Evolutionary conservation across 805 yeast species (phyloP).

Genomic region (Barnettozyma californica): DNA sequence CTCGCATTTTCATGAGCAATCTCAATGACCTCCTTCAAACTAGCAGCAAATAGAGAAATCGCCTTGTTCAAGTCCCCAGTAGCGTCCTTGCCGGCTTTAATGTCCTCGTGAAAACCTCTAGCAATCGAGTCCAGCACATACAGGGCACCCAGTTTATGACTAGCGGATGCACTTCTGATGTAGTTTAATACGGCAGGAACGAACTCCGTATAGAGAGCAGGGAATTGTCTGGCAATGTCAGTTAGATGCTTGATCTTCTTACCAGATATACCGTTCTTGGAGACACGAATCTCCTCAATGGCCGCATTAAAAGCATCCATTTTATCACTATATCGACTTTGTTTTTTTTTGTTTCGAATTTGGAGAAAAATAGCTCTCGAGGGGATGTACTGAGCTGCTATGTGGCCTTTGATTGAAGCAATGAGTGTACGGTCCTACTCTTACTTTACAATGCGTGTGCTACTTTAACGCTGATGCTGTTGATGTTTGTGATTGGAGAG

Average conservation of each 20-base stretch:
- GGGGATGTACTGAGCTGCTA: neutral
- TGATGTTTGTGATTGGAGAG: neutral
- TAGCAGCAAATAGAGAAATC: constrained; percentile 60
- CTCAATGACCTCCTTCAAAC: constrained; percentile 58
- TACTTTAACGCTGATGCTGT: neutral
- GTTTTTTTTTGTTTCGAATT: neutral
- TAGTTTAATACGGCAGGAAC: constrained; percentile 56
- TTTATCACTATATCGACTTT: neutral
- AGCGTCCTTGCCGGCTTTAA: constrained; percentile 47
- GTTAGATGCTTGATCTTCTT: constrained; percentile 86
- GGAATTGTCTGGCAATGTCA: constrained; percentile 68
- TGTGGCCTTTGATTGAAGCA: neutral
- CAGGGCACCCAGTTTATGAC: constrained; percentile 86
- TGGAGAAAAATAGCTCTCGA: neutral
- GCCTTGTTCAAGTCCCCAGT: constrained; percentile 50
- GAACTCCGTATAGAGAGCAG: constrained; percentile 49
- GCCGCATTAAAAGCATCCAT: constrained; percentile 30
- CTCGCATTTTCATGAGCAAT: constrained; percentile 54
- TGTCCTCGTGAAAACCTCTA: constrained; percentile 75
- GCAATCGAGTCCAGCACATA: constrained; percentile 92
- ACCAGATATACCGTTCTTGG: constrained; percentile 91
- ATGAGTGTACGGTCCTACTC: constrained; percentile 1
- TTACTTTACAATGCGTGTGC: constrained; percentile 2
- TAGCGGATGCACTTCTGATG: constrained; percentile 65
- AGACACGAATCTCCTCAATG: constrained; percentile 38